Evolutionary conservation across 352 stramenopile species (phyloP).

Genomic region (Thraustochytrium sp.): DNA sequence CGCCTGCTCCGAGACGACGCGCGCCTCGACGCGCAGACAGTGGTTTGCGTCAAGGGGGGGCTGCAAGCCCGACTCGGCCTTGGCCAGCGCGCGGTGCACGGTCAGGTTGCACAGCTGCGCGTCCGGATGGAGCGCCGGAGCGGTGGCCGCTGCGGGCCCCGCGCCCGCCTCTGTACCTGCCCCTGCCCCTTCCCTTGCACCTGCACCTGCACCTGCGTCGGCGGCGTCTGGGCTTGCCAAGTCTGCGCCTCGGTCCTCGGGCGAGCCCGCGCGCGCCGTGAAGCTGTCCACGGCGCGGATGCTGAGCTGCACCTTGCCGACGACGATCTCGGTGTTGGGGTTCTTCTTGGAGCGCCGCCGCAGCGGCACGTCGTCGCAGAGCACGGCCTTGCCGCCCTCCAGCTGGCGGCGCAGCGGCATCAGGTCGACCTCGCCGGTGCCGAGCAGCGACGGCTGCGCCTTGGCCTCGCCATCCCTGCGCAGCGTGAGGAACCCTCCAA

Average conservation of each 20-base stretch:
- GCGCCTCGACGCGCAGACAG: not conserved
- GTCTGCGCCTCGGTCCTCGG: too few species aligned
- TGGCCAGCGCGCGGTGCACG: not conserved
- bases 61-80: not conserved
- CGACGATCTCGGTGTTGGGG: not conserved
- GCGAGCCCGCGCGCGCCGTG: too few species aligned
- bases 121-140: not conserved
- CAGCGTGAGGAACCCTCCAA: conserved; percentile 12
- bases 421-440: not conserved
- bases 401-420: not conserved
- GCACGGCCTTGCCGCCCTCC: not conserved
- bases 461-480: not conserved
- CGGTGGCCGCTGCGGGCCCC: not conserved
- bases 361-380: conserved; percentile 24
- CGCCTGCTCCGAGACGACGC: not conserved
- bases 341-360: conserved; percentile 21
- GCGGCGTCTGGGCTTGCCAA: too few species aligned
- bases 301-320: conserved; percentile 21
- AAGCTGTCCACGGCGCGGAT: not conserved
- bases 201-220: too few species aligned
- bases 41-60: not conserved
- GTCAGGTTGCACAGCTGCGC: not conserved
- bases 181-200: too few species aligned
- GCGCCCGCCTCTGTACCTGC: too few species aligned
- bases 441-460: conserved; percentile 10